Evolutionary conservation across 257 asterid species (phyloP).

Genomic region (Primulina eburnea): DNA sequence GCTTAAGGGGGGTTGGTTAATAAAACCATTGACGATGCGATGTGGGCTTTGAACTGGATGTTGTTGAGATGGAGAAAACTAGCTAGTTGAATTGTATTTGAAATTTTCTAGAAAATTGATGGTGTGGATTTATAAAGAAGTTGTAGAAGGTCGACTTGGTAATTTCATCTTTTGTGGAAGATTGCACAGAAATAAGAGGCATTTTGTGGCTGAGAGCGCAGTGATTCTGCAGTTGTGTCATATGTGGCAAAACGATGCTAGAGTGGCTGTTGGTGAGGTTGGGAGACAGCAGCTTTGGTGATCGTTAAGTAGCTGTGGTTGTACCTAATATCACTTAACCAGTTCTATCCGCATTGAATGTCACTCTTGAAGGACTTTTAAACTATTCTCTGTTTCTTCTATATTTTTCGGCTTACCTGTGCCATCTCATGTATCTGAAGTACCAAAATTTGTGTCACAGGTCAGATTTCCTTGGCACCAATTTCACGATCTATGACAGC

Average conservation of each 20-base stretch:
- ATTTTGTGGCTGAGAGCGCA: background rate
- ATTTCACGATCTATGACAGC: slow-evolving; percentile 75
- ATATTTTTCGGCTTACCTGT: background rate
- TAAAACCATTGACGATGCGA: background rate
- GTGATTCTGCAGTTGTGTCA: background rate
- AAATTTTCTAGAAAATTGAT: too few species aligned
- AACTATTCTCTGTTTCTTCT: background rate
- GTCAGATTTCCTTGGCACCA: slow-evolving; percentile 91
- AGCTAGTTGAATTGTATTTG: background rate
- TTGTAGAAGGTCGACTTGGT: background rate
- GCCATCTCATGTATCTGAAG: background rate
- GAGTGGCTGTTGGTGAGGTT: background rate
- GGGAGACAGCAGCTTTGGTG: background rate
- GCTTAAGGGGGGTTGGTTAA: background rate
- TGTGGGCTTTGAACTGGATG: background rate
- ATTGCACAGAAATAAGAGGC: background rate
- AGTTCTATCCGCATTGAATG: too few species aligned
- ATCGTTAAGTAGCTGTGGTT: background rate
- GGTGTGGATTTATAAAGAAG: background rate
- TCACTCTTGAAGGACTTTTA: background rate
- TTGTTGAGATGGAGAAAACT: too few species aligned
- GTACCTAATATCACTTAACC: background rate
- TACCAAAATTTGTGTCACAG: slow-evolving; percentile 36
- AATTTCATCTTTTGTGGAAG: background rate
- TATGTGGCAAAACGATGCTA: background rate